phyloP scores from a whole-genome alignment of 805 yeast genomes.

The Candida coquimbonensis region DNA sequence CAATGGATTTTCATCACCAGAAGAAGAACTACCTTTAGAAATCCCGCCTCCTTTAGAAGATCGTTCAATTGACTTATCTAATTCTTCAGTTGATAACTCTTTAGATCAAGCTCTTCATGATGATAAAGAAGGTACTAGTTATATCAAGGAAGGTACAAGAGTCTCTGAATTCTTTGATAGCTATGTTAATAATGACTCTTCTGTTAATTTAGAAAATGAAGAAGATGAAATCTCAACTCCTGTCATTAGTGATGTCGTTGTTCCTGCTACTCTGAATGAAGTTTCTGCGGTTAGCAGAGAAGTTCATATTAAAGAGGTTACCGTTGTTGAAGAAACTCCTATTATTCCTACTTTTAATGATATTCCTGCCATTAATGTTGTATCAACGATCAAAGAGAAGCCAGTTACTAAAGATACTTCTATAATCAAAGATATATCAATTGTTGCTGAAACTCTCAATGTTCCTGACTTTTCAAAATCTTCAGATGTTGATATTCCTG shows the following conservation, averaged over 20 bases:
- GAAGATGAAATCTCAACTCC: background rate
- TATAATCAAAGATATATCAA: background rate
- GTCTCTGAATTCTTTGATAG: slow-evolving; percentile 25
- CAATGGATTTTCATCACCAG: slow-evolving; percentile 8
- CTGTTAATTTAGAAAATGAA: slow-evolving; percentile 1
- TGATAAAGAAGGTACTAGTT: slow-evolving; percentile 3
- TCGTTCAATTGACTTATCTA: slow-evolving; percentile 7
- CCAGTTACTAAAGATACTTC: background rate
- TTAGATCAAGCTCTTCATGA: background rate
- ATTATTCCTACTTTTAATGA: too few relatives aligned
- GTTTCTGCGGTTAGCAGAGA: too few relatives aligned
- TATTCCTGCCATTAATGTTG: too few relatives aligned
- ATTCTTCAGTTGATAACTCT: background rate
- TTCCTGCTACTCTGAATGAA: too few relatives aligned
- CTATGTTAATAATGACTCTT: slow-evolving; percentile 13
- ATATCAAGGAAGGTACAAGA: slow-evolving; percentile 10
- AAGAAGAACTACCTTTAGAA: slow-evolving; percentile 20
- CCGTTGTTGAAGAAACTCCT: too few relatives aligned
- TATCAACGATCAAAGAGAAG: background rate
- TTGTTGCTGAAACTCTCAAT: background rate
- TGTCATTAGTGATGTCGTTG: background rate
- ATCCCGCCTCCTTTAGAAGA: slow-evolving; percentile 22
- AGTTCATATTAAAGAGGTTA: too few relatives aligned
- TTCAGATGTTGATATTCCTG: too few relatives aligned
- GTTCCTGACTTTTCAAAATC: too few relatives aligned